Evolutionary conservation across 164 flowering plant species (phyloP).

Genomic region (Stephania cephalantha): DNA sequence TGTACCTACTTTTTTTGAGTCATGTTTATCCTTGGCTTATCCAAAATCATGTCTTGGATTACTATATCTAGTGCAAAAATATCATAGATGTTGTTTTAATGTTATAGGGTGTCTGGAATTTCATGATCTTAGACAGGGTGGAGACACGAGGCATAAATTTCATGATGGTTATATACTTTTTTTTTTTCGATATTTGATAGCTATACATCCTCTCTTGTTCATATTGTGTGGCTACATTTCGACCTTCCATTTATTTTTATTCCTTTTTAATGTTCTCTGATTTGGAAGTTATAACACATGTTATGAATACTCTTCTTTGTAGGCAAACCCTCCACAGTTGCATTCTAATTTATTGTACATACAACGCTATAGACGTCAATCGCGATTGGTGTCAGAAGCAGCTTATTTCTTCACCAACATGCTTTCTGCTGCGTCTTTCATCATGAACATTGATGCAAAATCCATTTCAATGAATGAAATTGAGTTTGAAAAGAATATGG

Average conservation of each 20-base stretch:
- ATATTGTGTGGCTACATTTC: neutral
- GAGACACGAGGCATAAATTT: neutral
- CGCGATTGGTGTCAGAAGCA: slow-evolving; percentile 78
- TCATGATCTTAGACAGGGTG: neutral
- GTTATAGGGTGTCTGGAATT: neutral
- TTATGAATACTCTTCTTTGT: slow-evolving; percentile 19
- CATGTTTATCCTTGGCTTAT: neutral
- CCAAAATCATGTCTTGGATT: neutral
- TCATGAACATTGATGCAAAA: slow-evolving; percentile 69
- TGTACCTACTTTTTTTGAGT: neutral
- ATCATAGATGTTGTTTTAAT: neutral
- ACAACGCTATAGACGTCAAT: slow-evolving; percentile 79
- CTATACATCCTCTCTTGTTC: neutral
- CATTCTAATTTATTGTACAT: slow-evolving; percentile 85
- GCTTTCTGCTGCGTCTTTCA: slow-evolving; percentile 88
- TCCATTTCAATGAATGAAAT: slow-evolving; percentile 87
- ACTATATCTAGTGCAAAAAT: neutral
- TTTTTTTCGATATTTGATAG: too few relatives aligned
- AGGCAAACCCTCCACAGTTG: slow-evolving; percentile 98
- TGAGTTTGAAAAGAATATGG: slow-evolving; percentile 79
- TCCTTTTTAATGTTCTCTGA: neutral
- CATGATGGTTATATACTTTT: too few relatives aligned
- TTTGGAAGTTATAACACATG: neutral
- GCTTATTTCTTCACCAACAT: slow-evolving; percentile 89
- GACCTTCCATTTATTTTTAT: neutral